Base-by-base conservation (phyloP, 495 filamentous ascomycete species). In the Aspergillus taichungensis region DNA sequence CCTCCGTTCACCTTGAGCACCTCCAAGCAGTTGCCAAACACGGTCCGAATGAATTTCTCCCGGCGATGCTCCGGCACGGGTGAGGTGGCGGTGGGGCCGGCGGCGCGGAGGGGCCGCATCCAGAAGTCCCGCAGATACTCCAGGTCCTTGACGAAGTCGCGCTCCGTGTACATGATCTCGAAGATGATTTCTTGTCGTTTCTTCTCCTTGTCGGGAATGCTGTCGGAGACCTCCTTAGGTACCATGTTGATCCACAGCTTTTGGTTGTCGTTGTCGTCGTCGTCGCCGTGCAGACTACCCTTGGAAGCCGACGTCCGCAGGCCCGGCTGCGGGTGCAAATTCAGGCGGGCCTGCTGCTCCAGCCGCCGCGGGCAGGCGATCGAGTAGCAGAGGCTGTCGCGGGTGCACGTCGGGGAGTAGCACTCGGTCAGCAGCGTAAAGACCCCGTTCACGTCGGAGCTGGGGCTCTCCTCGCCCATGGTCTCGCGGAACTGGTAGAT, bases 161-260 rank as follows among this genome's bases (percentile, higher is more conserved):
- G 80, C 63, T 99, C 94, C 0, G 94, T 99, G 63, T 99, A 99
- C 80, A 94, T 95, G 51, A 95, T 82, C 60, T 99, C 94, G 18
- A 91, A 95, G 50, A 99, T 96, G 46, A 97, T 83, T 59, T 99
- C 94, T 58, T 99, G 94, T 8, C 94, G 80, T 67, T 96, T 97
- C 80, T 94, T 94, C 60, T 99, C 92, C 47, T 76, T 78, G 47
- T 99, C 94, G 34, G 79, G 76, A 29, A 95, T 79, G 57, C 80
- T 82, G 54, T 96, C 89, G 0, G 89, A 88, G 50, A 99, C 69
- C 62, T 97, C 94, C 64, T 97, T 90, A 0, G 90, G 82, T 13
- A 99, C 94, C 42, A 88, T 95, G 60, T 96, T 96, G 65, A 99
- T 99, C 94, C 94, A 99, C 36, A 99, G 76, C 63, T 97, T 97